Base-by-base conservation (phyloP, 176 grass and related monocot genomes). In the Phoenix dactylifera region DNA sequence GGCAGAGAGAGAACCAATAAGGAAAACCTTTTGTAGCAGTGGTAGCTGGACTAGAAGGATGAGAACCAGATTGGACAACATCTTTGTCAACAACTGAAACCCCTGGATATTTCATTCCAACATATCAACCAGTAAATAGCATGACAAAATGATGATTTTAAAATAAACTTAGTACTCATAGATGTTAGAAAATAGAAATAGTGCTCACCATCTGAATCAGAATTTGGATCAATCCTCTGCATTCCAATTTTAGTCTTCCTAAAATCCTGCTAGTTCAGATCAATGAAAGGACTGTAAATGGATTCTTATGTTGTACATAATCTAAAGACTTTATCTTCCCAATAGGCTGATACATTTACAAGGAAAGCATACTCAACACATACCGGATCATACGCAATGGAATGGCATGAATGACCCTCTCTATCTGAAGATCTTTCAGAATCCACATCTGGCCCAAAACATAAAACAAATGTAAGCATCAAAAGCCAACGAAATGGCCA, bases 1-100 rank as follows among this genome's bases (percentile, higher is more conserved):
- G 28, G 5, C 28, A 5, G 35, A 39, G 9, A 39, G 35, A 39
- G 35, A 39, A 39, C 35, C 35, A 39, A 39, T 39, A 12, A 58
- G 18, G 69, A 22, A 75, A 70, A 94, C 89, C 84, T 78, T 94
- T 81, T n/a, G 65, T 32, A n/a, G 51, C 74, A 22, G 48, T 61
- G 61, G 60, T 22, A 70, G 66, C 15, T 75, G 81, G 72, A 52
- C 66, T 87, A 52, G 72, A 72, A 75, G 68, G 76, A 66, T 32
- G 39, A 66, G 14, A 22, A 22, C 51, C 50, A 58, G 60, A 79
- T 52, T 66, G 54, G 12, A 22, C 22, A 39, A 70, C 65, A 16
- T 62, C 74, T 69, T 73, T 76, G 50, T 49, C 70, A 70, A 73
- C 6, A 25, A 28, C 52, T 39, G 7, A 7, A 39, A 39, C 7